Conservation (phyloP, 768 basidiomycete species). For the Phanerodontia chrysosporium region DNA sequence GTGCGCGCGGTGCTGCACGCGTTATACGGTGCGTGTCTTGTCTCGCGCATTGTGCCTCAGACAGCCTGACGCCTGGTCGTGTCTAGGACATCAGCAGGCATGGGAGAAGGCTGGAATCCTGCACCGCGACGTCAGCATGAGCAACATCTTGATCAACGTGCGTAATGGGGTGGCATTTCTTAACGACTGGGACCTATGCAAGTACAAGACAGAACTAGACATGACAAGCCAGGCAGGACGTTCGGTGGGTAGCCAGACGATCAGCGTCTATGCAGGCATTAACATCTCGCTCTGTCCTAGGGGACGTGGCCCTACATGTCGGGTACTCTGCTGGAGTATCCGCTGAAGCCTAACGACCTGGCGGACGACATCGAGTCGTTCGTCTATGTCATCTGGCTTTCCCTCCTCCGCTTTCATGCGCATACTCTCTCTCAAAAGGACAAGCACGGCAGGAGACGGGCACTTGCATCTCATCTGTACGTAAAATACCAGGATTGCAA, state of each 20-base stretch:
- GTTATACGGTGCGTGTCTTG: background rate
- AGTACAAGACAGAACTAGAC: too few species aligned
- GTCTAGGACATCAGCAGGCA: background rate
- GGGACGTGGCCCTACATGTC: slow-evolving; percentile 4
- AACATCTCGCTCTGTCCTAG: too few species aligned
- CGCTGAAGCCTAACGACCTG: slow-evolving; percentile 1
- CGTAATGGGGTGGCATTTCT: background rate
- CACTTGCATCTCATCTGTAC: too few species aligned
- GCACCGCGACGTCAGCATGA: background rate
- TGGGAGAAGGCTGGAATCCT: background rate
- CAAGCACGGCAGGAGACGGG: too few species aligned
- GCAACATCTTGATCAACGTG: background rate
- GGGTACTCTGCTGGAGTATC: background rate
- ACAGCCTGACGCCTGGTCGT: background rate
- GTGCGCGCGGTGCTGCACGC: background rate
- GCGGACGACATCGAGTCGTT: slow-evolving; percentile 6
- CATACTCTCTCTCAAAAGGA: too few species aligned
- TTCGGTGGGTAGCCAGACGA: too few species aligned
- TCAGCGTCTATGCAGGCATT: too few species aligned
- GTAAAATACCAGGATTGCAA: too few species aligned
- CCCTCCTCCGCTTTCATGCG: background rate
- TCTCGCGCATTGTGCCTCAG: background rate
- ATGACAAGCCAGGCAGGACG: too few species aligned
- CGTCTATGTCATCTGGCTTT: background rate
- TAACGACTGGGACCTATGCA: background rate